Evolutionary conservation across 176 grass and related monocot genomes (phyloP), one percentile per base, ranked within the genome.

Genomic region (Oryza punctata): DNA sequence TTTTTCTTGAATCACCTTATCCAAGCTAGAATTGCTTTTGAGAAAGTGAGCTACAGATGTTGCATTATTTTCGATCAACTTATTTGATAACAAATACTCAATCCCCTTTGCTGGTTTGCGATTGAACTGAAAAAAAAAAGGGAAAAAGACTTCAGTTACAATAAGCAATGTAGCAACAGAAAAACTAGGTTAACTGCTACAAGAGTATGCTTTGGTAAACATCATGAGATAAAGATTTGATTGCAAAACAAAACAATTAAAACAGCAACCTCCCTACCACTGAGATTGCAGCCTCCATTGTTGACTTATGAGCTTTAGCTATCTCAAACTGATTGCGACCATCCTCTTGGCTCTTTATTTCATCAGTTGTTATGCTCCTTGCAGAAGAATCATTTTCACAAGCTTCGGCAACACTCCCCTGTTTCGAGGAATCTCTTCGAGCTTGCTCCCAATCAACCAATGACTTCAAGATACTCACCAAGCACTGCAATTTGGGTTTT

Each of bases 291-390:
- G 97, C 89, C 84, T 99, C 97, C 91, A 99, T 83, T 69, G 97
- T 99, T 54, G 91, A 96, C 86, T 99, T 99, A 69, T 99, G 97
- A 90, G 97, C 93, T 94, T 99, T 99, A 74, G 97, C 97, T 80
- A 89, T 96, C 81, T 99, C 97, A 94, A 99, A 99, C 75, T 99
- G 93, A 87, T 93, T 94, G 49, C 91, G 84, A 59, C 85, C 87
- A 83, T 98, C 93, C 75, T 95, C 96, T 77, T 85, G 80, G 80
- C 43, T 88, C 82, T 91, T 95, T 50, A 50, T 73, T 45, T 96
- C 93, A 70, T 99, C 94, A 84, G 50, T 85, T 57, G 75, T 13
- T 68, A 85, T 79, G 89, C 79, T 81, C 38, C 85, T 94, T 67
- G 70, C 47, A 71, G 54, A 91, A 94, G 87, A 77, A 70, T 91